These are phyloP conservation scores for Prunus dulcis DNA, from an alignment of 306 rosid species.

Conservation along the genomic window DNA sequence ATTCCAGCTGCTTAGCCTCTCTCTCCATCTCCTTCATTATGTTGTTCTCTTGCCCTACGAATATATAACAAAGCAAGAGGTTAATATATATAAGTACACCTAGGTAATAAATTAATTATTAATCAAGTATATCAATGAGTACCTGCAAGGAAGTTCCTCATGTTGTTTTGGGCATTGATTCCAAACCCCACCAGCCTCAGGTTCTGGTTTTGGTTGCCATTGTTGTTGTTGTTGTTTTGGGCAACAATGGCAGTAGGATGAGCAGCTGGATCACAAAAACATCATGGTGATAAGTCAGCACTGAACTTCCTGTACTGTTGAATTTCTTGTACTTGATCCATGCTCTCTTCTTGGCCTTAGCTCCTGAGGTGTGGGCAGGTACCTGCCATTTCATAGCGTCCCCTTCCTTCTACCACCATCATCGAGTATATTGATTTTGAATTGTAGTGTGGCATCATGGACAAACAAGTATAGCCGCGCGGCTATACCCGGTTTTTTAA, in stretches of 20 bases:
- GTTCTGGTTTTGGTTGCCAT: neutral
- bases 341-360: neutral
- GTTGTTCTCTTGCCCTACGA: conserved; percentile 20
- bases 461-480: neutral
- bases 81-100: neutral
- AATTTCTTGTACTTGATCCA: neutral
- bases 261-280: conserved; percentile 29
- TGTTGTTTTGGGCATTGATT: conserved; percentile 23
- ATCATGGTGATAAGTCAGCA: conserved; percentile 7
- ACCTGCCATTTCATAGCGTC: conserved; percentile 33
- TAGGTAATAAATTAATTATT: neutral
- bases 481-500: no score
- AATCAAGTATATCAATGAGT: neutral
- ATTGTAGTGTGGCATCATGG: conserved; percentile 41
- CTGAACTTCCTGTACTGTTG: conserved; percentile 7
- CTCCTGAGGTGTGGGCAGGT: conserved; percentile 28
- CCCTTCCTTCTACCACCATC: conserved; percentile 32
- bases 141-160: conserved; percentile 31
- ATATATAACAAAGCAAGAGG: neutral
- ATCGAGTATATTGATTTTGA: conserved; percentile 31
- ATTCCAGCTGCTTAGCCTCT: conserved; percentile 26
- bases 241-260: conserved; percentile 25
- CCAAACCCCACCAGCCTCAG: conserved; percentile 24
- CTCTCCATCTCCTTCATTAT: conserved; percentile 18
- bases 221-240: neutral